Evolutionary conservation across 768 basidiomycete species (phyloP).

Genomic region (Kwoniella dendrophila): DNA sequence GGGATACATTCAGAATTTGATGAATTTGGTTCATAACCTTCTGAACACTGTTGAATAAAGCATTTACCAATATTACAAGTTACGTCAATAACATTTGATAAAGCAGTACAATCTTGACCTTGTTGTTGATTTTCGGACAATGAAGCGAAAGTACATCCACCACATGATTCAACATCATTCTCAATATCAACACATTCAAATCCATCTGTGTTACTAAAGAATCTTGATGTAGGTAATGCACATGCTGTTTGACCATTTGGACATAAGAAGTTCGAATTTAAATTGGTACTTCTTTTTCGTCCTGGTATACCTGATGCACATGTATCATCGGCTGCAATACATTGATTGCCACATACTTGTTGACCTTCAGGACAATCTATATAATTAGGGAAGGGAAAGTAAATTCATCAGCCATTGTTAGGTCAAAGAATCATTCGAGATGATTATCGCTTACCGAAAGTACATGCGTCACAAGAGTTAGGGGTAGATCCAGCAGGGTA

Average conservation of each 20-base stretch:
- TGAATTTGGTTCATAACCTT: conserved; percentile 1
- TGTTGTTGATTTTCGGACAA: background rate
- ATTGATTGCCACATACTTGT: background rate
- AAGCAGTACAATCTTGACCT: conserved; percentile 4
- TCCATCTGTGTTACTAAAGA: background rate
- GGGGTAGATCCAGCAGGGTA: background rate
- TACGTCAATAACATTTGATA: background rate
- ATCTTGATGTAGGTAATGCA: background rate
- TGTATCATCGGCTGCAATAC: conserved; percentile 1
- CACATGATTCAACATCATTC: background rate
- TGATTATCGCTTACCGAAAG: background rate
- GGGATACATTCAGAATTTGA: background rate
- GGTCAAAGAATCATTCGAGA: background rate
- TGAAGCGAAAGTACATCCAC: conserved; percentile 3
- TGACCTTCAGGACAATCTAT: background rate
- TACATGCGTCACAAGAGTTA: conserved; percentile 1
- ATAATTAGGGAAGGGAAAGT: background rate
- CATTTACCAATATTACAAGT: background rate
- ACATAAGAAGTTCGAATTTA: background rate
- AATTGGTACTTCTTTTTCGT: background rate
- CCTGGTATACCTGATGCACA: background rate
- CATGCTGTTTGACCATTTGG: conserved; percentile 1
- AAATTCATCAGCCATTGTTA: background rate
- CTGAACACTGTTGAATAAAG: background rate
- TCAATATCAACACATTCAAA: conserved; percentile 4